Conservation (phyloP, 1,139 yeast species). For the Diutina pseudorugosa region DNA sequence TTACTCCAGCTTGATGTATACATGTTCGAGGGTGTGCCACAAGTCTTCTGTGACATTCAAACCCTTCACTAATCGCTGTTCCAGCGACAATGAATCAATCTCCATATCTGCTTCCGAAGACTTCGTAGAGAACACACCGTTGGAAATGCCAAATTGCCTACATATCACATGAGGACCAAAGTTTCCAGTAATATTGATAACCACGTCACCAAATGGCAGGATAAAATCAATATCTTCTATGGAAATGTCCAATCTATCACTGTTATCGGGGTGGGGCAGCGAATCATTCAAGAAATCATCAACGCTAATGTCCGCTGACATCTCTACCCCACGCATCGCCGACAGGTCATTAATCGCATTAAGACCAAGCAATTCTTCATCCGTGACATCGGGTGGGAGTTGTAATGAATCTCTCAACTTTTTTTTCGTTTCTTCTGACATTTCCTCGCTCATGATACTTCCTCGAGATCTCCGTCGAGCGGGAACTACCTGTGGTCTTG, state of each 20-base stretch:
- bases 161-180: not conserved
- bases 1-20: not conserved
- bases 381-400: slow-evolving; percentile 24
- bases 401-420: slow-evolving; percentile 26
- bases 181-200: not conserved
- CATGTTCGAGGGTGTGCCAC: not conserved
- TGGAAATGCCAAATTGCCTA: not conserved
- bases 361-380: slow-evolving; percentile 28
- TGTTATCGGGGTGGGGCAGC: not conserved
- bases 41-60: slow-evolving; percentile 1
- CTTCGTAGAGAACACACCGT: not conserved
- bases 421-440: slow-evolving; percentile 3
- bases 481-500: not conserved
- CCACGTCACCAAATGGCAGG: not conserved
- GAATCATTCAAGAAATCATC: not conserved
- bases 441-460: not conserved
- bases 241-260: not conserved
- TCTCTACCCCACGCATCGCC: slow-evolving; percentile 6
- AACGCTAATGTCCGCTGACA: slow-evolving; percentile 4
- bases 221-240: not conserved
- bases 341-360: slow-evolving; percentile 18
- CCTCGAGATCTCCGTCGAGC: not conserved
- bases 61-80: not conserved
- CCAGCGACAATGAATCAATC: not conserved
- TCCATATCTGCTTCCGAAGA: not conserved